A percentile compares a stretch with the other conserved stretches of the same genome.
These are phyloP conservation scores for Magnaporthiopsis rhizophila DNA, from an alignment of 2,329 filamentous ascomycete genomes.

Conservation along the genomic window DNA sequence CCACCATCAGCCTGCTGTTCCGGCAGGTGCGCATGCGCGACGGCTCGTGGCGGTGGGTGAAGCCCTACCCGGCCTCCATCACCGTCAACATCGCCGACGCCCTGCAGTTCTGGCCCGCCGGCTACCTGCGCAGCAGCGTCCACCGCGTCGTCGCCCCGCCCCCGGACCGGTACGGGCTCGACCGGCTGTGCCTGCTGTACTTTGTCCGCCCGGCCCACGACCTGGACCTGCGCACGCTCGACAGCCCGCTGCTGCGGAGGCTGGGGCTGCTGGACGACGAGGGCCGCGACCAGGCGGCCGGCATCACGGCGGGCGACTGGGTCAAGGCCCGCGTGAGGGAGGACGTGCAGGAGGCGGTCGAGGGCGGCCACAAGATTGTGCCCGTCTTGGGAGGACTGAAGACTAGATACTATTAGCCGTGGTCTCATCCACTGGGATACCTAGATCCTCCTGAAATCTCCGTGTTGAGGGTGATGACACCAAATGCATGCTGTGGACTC, in stretches of 20 bases:
- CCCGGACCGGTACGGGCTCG: slow-evolving; percentile 22
- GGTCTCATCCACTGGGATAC: no score
- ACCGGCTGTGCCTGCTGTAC: slow-evolving; percentile 27
- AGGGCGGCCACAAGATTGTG: no score
- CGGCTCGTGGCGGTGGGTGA: slow-evolving; percentile 33
- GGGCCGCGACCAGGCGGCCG: slow-evolving; percentile 14
- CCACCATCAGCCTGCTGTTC: slow-evolving; percentile 40
- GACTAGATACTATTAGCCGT: no score
- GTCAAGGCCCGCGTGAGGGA: slow-evolving; percentile 11
- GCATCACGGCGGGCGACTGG: slow-evolving; percentile 13
- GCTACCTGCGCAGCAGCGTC: slow-evolving; percentile 25
- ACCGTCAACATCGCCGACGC: slow-evolving; percentile 31
- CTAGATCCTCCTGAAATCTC: no score
- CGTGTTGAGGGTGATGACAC: no score
- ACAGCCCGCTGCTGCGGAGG: slow-evolving; percentile 21
- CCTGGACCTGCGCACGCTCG: slow-evolving; percentile 21
- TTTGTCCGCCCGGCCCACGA: slow-evolving; percentile 27
- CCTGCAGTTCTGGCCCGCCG: slow-evolving; percentile 23
- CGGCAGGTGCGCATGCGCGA: slow-evolving; percentile 31
- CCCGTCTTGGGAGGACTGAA: no score
- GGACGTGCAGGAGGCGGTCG: neutral
- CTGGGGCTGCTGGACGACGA: slow-evolving; percentile 18
- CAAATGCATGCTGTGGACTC: no score
- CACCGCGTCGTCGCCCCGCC: slow-evolving; percentile 27
- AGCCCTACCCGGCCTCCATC: slow-evolving; percentile 32